These are phyloP conservation scores for Kuraishia hungarica DNA, from an alignment of 805 yeast genomes.

Conservation along the genomic window DNA sequence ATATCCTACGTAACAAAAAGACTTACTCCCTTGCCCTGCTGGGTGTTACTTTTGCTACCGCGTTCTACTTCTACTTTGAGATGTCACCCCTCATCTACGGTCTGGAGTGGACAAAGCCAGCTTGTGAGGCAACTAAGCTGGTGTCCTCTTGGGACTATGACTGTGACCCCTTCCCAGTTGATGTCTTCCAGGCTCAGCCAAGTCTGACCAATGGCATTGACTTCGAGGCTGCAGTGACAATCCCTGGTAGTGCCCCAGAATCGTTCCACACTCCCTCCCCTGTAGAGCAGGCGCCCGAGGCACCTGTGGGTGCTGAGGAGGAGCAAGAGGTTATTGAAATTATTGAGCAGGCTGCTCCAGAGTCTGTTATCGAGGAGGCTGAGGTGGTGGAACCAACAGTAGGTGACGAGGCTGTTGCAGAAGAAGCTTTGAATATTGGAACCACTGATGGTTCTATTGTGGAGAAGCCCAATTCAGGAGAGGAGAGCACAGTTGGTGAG, in stretches of 20 bases:
- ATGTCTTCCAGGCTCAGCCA: constrained; percentile 5
- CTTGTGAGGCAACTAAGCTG: constrained; percentile 56
- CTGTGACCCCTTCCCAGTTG: constrained; percentile 48
- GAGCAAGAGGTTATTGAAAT: constrained; percentile 3
- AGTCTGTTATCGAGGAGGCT: constrained; percentile 5
- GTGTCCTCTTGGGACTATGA: constrained; percentile 80
- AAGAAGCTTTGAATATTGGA: too few species aligned
- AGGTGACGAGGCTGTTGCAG: not conserved
- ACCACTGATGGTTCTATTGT: not conserved
- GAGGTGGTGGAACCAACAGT: too few species aligned
- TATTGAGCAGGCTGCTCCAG: constrained; percentile 8
- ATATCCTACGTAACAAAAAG: constrained; percentile 27
- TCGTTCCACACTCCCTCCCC: not conserved
- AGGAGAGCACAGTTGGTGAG: not conserved
- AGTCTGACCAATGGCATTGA: not conserved
- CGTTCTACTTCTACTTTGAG: constrained; percentile 45
- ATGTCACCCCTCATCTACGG: constrained; percentile 77
- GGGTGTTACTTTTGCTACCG: constrained; percentile 36
- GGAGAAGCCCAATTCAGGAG: not conserved
- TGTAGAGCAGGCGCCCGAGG: constrained; percentile 3
- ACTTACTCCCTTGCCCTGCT: constrained; percentile 35
- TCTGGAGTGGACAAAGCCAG: constrained; percentile 62
- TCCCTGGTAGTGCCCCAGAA: constrained; percentile 3
- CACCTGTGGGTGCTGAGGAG: constrained; percentile 4
- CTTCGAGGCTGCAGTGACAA: not conserved